phyloP scores from a whole-genome alignment of 129 eudicot genomes.

The Escallonia rubra region DNA sequence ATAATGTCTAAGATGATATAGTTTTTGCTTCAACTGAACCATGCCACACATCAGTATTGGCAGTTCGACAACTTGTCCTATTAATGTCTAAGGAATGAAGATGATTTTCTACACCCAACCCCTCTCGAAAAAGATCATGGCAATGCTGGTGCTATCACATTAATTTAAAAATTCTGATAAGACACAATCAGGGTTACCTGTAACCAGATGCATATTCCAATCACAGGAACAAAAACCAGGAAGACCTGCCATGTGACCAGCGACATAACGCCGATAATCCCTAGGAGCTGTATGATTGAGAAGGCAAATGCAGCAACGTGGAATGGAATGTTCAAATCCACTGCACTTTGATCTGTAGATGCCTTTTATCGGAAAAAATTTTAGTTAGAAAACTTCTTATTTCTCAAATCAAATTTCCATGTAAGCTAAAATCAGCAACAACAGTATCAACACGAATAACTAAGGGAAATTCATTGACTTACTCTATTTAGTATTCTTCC shows the following conservation, averaged over 20 bases:
- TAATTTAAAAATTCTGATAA: neutral
- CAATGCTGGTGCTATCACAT: neutral
- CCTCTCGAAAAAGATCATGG: no score
- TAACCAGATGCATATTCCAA: slow-evolving; percentile 54
- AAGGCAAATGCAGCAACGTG: slow-evolving; percentile 43
- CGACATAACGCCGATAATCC: slow-evolving; percentile 75
- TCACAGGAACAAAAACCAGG: slow-evolving; percentile 66
- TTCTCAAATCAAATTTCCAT: neutral
- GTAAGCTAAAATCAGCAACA: neutral
- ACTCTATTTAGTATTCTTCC: slow-evolving; percentile 84
- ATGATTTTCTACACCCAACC: no score
- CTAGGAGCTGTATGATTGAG: slow-evolving; percentile 64
- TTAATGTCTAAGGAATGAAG: no score
- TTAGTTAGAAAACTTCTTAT: neutral
- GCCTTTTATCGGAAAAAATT: slow-evolving; percentile 33
- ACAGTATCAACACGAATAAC: neutral
- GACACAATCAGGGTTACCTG: slow-evolving; percentile 40
- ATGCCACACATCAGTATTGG: no score
- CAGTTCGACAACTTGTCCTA: no score
- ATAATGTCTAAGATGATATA: no score
- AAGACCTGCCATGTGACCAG: slow-evolving; percentile 91
- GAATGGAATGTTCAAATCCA: slow-evolving; percentile 60
- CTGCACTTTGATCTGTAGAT: slow-evolving; percentile 85
- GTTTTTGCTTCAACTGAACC: no score
- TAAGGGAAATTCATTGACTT: slow-evolving; percentile 19